Base-by-base conservation (phyloP, 2,329 filamentous ascomycete species). In the Aureobasidium sp. region DNA sequence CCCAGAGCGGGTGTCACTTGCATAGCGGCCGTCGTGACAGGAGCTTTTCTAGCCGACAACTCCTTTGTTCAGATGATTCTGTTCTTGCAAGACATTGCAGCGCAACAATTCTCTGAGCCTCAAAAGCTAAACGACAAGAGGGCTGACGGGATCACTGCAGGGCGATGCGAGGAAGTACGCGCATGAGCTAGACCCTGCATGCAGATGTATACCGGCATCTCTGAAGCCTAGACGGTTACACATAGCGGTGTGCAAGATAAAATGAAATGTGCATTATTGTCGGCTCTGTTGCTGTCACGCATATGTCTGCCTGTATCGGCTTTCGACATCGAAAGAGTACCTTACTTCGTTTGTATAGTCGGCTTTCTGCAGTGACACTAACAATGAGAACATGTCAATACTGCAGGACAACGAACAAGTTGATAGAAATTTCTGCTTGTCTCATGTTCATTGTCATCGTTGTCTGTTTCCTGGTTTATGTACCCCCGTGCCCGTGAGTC, bases 161-260 rank as follows among this genome's bases (percentile, higher is more conserved):
- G 53, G 27, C 26, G 17, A 32, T 46, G 15, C 8, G 41, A 12
- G 46, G 5, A 12, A 24, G 7, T 29, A 46, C 29, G 39, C 29
- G 53, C 53, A 57, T 36, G 53, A 46, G 39, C 53, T 12, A 36
- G 53, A 57, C 53, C 53, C 53, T 57, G 53, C 53, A 57, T 57
- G 41, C 39, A 46, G 2, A n/a, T 43, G 32, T 24, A 55, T 55
- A 20, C 8, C 53, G 53, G 27, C 41, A 57, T 57, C n/a, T n/a
- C 27, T 43, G 36, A 43, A 55, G 53, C 39, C 53, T 57, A 46
- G 53, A 57, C 41, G 53, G 53, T 57, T 46, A 36, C 53, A 46
- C 41, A 44, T 46, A 12, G 53, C 53, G 53, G 53, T 57, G 53
- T 57, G 53, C 26, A 57, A 26, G 37, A 41, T n/a, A 10, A 29